Conservation (phyloP, 306 rosid genomes). For the Lotus japonicus region DNA sequence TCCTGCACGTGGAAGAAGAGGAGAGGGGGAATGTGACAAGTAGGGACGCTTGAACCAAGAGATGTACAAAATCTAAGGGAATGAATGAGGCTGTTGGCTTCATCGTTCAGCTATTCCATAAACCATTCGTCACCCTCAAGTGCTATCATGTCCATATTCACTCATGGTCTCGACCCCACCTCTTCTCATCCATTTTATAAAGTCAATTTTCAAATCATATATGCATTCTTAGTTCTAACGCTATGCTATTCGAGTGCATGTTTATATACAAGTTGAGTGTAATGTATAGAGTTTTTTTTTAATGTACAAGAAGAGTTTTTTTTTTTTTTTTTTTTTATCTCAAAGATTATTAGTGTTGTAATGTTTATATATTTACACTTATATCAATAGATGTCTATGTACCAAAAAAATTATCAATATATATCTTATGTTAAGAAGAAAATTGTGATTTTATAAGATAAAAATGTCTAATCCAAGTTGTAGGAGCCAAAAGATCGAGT, state of each 20-base stretch:
- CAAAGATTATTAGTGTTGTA: no score
- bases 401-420: no score
- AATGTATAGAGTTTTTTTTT: no score
- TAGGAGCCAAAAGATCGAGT: background rate
- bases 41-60: background rate
- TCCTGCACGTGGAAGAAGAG: no score
- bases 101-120: background rate
- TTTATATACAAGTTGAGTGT: no score
- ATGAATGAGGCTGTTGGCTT: background rate
- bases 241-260: no score
- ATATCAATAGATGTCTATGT: no score
- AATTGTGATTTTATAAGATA: no score
- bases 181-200: background rate
- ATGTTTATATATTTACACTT: no score
- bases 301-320: no score
- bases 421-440: no score
- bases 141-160: background rate
- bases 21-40: conserved; percentile 14
- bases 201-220: conserved; percentile 18
- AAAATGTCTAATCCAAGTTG: background rate
- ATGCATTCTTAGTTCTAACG: background rate
- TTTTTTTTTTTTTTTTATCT: no score
- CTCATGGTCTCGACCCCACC: background rate
- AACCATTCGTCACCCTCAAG: background rate
- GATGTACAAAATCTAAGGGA: conserved; percentile 10